These are phyloP conservation scores for Phlyctochytrium planicorne DNA, from an alignment of 192 early-diverging fungal genomes.

Conservation along the genomic window DNA sequence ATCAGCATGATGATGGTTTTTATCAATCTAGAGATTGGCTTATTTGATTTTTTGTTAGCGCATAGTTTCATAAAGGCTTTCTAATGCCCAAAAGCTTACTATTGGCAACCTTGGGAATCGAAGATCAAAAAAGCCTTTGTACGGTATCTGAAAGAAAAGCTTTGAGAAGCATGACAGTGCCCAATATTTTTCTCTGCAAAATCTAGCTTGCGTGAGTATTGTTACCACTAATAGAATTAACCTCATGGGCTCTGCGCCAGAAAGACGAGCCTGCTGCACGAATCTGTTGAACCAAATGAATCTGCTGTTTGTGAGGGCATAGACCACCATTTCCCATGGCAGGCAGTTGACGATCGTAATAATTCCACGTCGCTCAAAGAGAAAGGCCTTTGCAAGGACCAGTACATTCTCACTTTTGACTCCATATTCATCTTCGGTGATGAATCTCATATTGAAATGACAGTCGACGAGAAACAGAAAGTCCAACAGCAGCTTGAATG, in stretches of 20 bases:
- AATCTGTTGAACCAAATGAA: not conserved
- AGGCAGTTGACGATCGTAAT: slow-evolving; percentile 7
- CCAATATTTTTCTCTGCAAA: slow-evolving; percentile 27
- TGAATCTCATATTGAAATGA: slow-evolving; percentile 11
- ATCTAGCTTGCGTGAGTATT: slow-evolving; percentile 5
- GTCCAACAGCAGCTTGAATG: slow-evolving; percentile 19
- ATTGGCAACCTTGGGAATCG: slow-evolving; percentile 20
- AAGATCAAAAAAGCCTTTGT: slow-evolving; percentile 16
- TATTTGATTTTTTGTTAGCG: no score
- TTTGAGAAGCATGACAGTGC: slow-evolving; percentile 24
- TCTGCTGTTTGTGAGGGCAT: not conserved
- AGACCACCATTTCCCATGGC: slow-evolving; percentile 28
- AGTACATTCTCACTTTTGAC: slow-evolving; percentile 10
- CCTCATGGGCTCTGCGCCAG: not conserved
- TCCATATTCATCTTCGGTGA: slow-evolving; percentile 27
- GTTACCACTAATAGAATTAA: not conserved
- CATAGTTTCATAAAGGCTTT: no score
- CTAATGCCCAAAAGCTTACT: no score
- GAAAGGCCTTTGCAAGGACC: slow-evolving; percentile 8
- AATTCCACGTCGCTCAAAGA: slow-evolving; percentile 8
- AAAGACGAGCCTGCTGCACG: not conserved
- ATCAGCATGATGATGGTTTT: slow-evolving; percentile 33
- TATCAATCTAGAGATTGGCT: slow-evolving; percentile 30
- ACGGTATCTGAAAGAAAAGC: slow-evolving; percentile 25
- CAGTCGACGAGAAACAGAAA: slow-evolving; percentile 25